Conservation (phyloP, 306 rosid species). For the Ochetophila trinervis region DNA sequence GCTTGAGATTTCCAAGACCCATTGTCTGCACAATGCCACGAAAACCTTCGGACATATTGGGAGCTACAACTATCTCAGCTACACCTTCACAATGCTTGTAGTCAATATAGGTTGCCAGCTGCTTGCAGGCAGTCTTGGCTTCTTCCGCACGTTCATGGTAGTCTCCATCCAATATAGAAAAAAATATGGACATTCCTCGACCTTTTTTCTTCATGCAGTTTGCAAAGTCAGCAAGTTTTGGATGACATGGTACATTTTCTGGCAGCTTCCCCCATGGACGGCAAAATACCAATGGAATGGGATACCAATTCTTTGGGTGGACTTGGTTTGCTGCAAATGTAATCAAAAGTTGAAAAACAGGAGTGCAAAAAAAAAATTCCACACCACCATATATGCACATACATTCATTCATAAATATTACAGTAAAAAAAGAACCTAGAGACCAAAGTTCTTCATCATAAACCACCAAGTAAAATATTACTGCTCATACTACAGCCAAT, state of each 20-base stretch:
- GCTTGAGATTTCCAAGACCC: constrained; percentile 99
- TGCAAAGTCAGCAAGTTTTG: constrained; percentile 97
- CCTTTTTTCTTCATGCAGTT: constrained; percentile 99
- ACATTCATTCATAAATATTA: too few species aligned
- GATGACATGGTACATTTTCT: constrained; percentile 98
- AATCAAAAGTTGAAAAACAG: constrained; percentile 15
- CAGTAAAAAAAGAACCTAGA: too few species aligned
- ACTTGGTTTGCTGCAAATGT: constrained; percentile 80
- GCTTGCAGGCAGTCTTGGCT: constrained; percentile 87
- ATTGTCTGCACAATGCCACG: constrained; percentile 94
- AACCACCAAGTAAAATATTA: not conserved
- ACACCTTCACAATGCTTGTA: constrained; percentile 99
- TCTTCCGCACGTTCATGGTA: constrained; percentile 95
- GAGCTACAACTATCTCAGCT: constrained; percentile 97
- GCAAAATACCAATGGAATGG: constrained; percentile 92
- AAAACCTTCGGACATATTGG: constrained; percentile 87
- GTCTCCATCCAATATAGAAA: constrained; percentile 92
- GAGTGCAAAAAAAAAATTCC: too few species aligned
- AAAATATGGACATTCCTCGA: constrained; percentile 95
- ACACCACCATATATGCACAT: too few species aligned
- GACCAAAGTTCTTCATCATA: not conserved
- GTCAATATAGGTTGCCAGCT: constrained; percentile 84
- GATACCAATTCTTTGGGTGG: constrained; percentile 99
- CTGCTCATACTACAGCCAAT: not conserved
- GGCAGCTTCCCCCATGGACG: constrained; percentile 99